phyloP scores from a whole-genome alignment of 2,329 filamentous ascomycete genomes.

The Beauveria sp. region DNA sequence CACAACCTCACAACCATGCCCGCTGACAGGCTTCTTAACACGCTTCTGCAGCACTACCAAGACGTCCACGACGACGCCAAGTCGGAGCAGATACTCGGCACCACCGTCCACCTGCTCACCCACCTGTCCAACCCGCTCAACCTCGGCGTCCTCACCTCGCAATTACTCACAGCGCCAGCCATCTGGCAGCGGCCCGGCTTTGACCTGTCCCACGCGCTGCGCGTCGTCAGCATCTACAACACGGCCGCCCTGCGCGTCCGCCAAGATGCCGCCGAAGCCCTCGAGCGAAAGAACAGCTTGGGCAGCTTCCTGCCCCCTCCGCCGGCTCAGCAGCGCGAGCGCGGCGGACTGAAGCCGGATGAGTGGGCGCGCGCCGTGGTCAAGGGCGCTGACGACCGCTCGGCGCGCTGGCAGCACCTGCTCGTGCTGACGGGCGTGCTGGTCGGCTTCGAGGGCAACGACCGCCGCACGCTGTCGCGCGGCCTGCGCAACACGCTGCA shows the following conservation, averaged over 20 bases:
- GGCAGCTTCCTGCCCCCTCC: conserved; percentile 16
- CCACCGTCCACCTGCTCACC: conserved; percentile 59
- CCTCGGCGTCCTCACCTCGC: conserved; percentile 62
- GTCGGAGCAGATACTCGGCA: conserved; percentile 53
- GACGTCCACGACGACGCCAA: conserved; percentile 42
- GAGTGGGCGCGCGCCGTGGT: conserved; percentile 50
- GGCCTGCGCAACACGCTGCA: conserved; percentile 62
- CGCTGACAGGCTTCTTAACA: conserved; percentile 58
- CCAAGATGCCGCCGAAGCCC: conserved; percentile 37
- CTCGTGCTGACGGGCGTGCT: conserved; percentile 73
- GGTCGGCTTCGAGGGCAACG: conserved; percentile 63
- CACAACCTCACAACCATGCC: conserved; percentile 42
- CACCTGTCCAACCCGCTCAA: conserved; percentile 69
- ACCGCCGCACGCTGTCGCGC: conserved; percentile 55
- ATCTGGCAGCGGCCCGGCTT: conserved; percentile 56
- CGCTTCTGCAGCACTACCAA: conserved; percentile 54
- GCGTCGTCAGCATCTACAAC: conserved; percentile 65
- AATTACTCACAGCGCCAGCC: conserved; percentile 63
- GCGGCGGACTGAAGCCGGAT: conserved; percentile 39
- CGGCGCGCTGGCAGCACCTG: conserved; percentile 72
- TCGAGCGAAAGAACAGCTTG: conserved; percentile 17
- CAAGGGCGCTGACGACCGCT: conserved; percentile 50
- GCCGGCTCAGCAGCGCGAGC: conserved; percentile 18
- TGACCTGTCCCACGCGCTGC: conserved; percentile 54
- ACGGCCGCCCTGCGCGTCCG: conserved; percentile 50